Percentiles rank a stretch among this genome's conserved stretches.
Evolutionary conservation across 1,284 basidiomycete genomes (phyloP).

Genomic region (Tilletia walkeri): DNA sequence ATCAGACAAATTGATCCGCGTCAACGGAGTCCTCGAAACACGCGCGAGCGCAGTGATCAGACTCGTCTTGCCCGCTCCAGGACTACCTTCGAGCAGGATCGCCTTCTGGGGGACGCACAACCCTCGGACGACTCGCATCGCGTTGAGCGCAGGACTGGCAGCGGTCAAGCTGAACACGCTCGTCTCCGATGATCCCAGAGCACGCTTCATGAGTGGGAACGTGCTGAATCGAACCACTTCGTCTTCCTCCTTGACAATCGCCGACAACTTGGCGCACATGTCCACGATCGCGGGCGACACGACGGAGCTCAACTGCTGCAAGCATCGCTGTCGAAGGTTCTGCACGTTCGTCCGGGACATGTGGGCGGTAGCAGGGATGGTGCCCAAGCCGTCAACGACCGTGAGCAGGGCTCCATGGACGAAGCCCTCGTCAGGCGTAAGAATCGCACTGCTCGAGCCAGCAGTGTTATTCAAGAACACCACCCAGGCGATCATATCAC

Average conservation of each 20-base stretch:
- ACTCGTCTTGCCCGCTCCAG: conserved; percentile 98
- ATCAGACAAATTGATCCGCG: conserved; percentile 97
- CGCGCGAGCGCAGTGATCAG: conserved; percentile 83
- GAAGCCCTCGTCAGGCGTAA: conserved; percentile 47
- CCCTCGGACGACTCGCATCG: conserved; percentile 83
- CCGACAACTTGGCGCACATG: conserved; percentile 57
- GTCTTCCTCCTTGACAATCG: conserved; percentile 51
- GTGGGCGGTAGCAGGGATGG: conserved; percentile 49
- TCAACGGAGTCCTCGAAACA: conserved; percentile 73
- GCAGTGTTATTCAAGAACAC: conserved; percentile 73
- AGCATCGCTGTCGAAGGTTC: conserved; percentile 66
- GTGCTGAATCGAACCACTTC: conserved; percentile 67
- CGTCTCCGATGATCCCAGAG: conserved; percentile 31
- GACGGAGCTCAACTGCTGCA: conserved; percentile 56
- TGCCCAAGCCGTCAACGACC: conserved; percentile 57
- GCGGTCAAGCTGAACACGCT: conserved; percentile 75
- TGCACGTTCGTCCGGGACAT: conserved; percentile 62
- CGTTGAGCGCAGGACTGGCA: conserved; percentile 84
- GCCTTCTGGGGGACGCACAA: conserved; percentile 81
- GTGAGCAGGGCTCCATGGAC: conserved; percentile 58
- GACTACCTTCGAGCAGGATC: conserved; percentile 92
- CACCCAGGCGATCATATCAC: conserved; percentile 93
- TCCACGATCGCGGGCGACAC: conserved; percentile 32
- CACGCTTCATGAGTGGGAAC: conserved; percentile 71
- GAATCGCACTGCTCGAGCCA: conserved; percentile 24